Evolutionary conservation across 192 early-diverging fungal genomes (phyloP), one percentile per base, ranked within the genome.

Genomic region (Thoreauomyces humboldtii): DNA sequence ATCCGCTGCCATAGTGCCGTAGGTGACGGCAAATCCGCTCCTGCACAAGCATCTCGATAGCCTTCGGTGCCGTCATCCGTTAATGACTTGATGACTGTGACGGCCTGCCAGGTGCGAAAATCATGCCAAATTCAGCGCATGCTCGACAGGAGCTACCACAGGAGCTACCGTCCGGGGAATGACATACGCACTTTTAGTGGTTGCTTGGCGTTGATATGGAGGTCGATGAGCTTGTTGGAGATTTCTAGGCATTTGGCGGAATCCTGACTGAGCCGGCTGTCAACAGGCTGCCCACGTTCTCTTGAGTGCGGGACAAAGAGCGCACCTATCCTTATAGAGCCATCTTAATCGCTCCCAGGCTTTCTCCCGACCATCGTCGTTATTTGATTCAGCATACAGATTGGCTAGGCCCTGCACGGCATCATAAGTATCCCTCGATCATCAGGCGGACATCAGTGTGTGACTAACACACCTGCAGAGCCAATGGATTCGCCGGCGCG

Each of bases 1-100:
- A 85, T 70, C 27, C 73, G 73, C 56, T 61, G 38, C 59, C 76
- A 76, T 15, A 78, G 69, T n/a, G 3, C 56, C 9, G 63, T 4
- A 19, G 57, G 53, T 29, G 62, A 15, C 2, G 55, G 46, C 28
- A 22, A 17, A 7, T 46, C 21, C 14, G 36, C 9, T 15, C 27
- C 7, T 4, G 28, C 34, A 29, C 27, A 45, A 21, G 47, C 14
- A 7, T 29, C 14, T 46, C 19, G 12, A 11, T 24, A 65, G 15
- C 6, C 22, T 19, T 17, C 54, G 14, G 6, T 11, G 9, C 27
- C n/a, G n/a, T n/a, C n/a, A n/a, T n/a, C n/a, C n/a, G 11, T 42
- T 6, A 59, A 33, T 7, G 22, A 7, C 61, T 15, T 12, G 4
- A 44, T 22, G 33, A 51, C 48, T 36, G 7, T 21, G 7, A 22